A percentile compares a stretch with the other conserved stretches of the same genome.
Evolutionary conservation across 306 rosid genomes (phyloP).

Genomic region (Spatholobus suberectus): DNA sequence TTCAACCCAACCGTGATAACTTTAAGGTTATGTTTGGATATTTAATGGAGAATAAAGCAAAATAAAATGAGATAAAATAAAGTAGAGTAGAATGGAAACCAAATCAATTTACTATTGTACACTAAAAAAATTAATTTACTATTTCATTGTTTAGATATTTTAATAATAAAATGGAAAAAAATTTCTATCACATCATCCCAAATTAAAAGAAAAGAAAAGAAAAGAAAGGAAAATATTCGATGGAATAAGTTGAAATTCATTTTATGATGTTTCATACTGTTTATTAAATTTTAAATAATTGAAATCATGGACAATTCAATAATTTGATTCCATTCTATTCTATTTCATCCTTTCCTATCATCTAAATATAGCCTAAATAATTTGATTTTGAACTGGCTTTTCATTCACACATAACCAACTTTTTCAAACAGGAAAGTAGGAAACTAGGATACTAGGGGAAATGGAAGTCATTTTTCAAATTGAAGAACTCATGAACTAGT

Average conservation of each 20-base stretch:
- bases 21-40: not conserved
- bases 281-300: too few species aligned
- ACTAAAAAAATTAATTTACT: not conserved
- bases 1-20: not conserved
- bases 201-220: not conserved
- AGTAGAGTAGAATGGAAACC: not conserved
- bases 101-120: not conserved
- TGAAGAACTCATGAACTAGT: not conserved
- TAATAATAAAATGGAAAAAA: not conserved
- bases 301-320: not conserved
- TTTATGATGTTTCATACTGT: not conserved
- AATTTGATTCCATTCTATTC: not conserved
- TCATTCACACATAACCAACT: not conserved
- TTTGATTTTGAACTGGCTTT: not conserved
- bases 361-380: not conserved
- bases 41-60: not conserved
- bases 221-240: not conserved
- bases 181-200: not conserved
- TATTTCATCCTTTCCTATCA: not conserved
- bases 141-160: not conserved
- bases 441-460: not conserved
- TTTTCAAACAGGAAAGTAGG: not conserved
- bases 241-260: not conserved
- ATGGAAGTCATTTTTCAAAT: not conserved
- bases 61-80: not conserved